Evolutionary conservation across 495 filamentous ascomycete species (phyloP).

Genomic region (Podospora pseudoanserina): DNA sequence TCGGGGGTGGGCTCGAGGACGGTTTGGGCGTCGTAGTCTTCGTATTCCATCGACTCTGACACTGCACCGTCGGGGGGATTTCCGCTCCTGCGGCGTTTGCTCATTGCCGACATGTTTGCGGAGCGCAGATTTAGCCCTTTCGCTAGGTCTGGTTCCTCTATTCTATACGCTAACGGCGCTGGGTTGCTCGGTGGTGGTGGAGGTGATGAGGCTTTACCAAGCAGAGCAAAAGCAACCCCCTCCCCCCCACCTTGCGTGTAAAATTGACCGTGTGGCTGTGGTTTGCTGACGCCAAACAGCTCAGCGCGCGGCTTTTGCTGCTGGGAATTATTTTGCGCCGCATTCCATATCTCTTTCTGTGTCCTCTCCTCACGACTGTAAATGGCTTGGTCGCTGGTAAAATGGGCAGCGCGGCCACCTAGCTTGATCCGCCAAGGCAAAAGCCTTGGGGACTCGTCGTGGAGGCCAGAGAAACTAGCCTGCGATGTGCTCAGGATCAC

Average conservation of each 20-base stretch:
- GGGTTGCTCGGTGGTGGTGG: not conserved
- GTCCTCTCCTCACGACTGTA: constrained; percentile 30
- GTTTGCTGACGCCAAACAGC: constrained; percentile 32
- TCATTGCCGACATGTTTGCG: not conserved
- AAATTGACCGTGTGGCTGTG: not conserved
- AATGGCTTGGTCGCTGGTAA: constrained; percentile 21
- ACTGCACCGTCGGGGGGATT: no score
- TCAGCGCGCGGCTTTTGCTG: constrained; percentile 33
- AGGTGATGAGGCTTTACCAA: not conserved
- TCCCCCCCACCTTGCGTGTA: no score
- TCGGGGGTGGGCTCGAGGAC: constrained; percentile 30
- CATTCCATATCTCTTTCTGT: constrained; percentile 25
- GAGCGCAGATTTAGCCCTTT: no score
- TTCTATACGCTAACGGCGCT: not conserved
- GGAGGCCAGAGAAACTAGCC: constrained; percentile 58
- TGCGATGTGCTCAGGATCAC: constrained; percentile 67
- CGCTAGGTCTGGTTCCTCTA: no score
- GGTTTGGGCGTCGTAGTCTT: constrained; percentile 22
- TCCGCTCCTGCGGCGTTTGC: not conserved
- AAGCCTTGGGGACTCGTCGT: constrained; percentile 56
- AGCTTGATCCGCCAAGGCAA: constrained; percentile 59
- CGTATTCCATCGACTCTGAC: not conserved
- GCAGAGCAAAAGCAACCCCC: not conserved
- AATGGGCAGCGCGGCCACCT: constrained; percentile 22
- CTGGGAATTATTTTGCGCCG: constrained; percentile 19